Percentiles rank a stretch among this genome's conserved stretches.
Evolutionary conservation across 2,329 filamentous ascomycete genomes (phyloP).

Genomic region (Pseudogymnoascus sp.): DNA sequence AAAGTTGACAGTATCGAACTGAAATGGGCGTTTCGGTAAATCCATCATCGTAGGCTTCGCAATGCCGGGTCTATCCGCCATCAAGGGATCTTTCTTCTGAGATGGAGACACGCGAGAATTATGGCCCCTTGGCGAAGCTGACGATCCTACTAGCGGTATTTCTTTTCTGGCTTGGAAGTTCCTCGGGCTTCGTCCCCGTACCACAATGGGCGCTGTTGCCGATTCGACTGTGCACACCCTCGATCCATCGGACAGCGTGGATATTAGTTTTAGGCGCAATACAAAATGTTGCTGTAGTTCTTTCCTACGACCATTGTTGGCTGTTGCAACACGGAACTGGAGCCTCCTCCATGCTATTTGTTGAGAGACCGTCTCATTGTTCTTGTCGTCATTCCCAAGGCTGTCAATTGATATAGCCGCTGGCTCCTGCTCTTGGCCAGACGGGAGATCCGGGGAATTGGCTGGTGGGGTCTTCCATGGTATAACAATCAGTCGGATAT

Average conservation of each 20-base stretch:
- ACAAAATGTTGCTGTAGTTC: conserved; percentile 96
- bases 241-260: conserved; percentile 73
- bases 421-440: conserved; percentile 74
- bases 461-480: conserved; percentile 95
- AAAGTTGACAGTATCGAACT: conserved; percentile 27
- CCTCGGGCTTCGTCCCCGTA: conserved; percentile 83
- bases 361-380: conserved; percentile 76
- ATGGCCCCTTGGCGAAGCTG: conserved; percentile 29
- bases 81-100: conserved; percentile 4
- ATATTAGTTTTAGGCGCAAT: conserved; percentile 77
- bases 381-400: conserved; percentile 25
- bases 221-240: conserved; percentile 79
- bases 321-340: conserved; percentile 90
- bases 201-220: conserved; percentile 84
- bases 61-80: conserved; percentile 14
- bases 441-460: conserved; percentile 60
- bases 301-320: conserved; percentile 90
- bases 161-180: conserved; percentile 96
- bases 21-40: conserved; percentile 27
- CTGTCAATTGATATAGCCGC: conserved; percentile 67
- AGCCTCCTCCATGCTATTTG: conserved; percentile 91
- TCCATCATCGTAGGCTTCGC: conserved; percentile 24
- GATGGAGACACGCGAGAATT: conserved; percentile 16
- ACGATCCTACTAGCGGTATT: conserved; percentile 56
- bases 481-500: conserved; percentile 90